A percentile compares a stretch with the other conserved stretches of the same genome.
These are phyloP conservation scores for Magnusiomyces ingens DNA, from an alignment of 1,139 yeast species.

Conservation along the genomic window DNA sequence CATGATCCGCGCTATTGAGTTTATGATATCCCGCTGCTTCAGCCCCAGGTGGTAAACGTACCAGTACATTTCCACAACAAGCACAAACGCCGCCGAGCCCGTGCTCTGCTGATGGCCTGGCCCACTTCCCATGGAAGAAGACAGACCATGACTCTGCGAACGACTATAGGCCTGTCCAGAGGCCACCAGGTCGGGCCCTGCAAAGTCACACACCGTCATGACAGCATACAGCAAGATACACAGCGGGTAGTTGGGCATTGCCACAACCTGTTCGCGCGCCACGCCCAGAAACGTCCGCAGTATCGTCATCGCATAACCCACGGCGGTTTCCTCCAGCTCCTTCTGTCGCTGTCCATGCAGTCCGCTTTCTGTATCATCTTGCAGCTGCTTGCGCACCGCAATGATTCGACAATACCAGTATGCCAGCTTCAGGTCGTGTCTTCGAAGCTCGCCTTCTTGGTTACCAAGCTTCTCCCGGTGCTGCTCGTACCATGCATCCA, in stretches of 20 bases:
- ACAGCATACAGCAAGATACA: slow-evolving; percentile 48
- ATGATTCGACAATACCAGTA: not conserved
- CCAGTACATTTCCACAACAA: slow-evolving; percentile 49
- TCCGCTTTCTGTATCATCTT: not conserved
- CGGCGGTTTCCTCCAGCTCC: no score
- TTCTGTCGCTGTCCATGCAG: not conserved
- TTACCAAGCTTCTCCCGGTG: not conserved
- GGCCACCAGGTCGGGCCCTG: slow-evolving; percentile 22
- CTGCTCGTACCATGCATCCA: not conserved
- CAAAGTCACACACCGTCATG: slow-evolving; percentile 39
- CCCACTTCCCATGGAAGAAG: no score
- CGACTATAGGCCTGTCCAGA: no score
- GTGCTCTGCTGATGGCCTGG: not conserved
- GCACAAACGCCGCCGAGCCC: slow-evolving; percentile 26
- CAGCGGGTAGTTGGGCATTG: slow-evolving; percentile 45
- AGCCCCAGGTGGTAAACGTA: slow-evolving; percentile 49
- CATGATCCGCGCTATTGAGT: slow-evolving; percentile 47
- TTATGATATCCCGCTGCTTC: slow-evolving; percentile 47
- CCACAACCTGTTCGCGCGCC: slow-evolving; percentile 41
- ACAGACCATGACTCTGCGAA: no score
- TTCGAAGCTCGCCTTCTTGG: not conserved
- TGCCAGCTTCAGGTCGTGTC: not conserved
- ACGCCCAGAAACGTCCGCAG: slow-evolving; percentile 31
- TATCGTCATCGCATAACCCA: not conserved
- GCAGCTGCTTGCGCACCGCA: not conserved